phyloP scores from a whole-genome alignment of 306 rosid species.

The Amphicarpaea edgeworthii region DNA sequence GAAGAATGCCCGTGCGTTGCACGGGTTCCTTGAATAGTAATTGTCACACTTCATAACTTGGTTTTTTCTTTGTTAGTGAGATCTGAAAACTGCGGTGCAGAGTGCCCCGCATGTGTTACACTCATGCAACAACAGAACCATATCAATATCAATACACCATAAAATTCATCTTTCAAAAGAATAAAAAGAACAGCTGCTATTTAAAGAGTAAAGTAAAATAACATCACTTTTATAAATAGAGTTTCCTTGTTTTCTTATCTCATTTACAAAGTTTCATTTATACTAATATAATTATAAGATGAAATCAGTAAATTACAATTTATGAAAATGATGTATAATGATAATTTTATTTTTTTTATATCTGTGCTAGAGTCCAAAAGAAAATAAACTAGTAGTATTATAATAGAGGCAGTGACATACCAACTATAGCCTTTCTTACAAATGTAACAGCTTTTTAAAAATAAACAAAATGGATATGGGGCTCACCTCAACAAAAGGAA shows the following conservation, averaged over 20 bases:
- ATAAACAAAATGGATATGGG: slow-evolving; percentile 32
- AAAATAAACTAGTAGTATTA: slow-evolving; percentile 29
- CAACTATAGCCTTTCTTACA: slow-evolving; percentile 49
- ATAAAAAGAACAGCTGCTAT: background rate
- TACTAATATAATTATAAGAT: background rate
- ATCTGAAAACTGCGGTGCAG: background rate
- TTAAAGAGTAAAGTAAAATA: background rate
- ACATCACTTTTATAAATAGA: background rate
- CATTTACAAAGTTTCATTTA: background rate
- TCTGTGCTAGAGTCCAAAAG: slow-evolving; percentile 43
- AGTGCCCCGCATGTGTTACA: background rate
- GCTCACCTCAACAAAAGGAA: slow-evolving; percentile 33
- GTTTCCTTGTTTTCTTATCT: background rate
- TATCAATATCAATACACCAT: background rate
- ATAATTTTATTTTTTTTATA: background rate
- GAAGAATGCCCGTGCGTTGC: slow-evolving; percentile 9
- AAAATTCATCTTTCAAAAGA: background rate
- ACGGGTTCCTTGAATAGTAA: slow-evolving; percentile 15
- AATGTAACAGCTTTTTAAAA: slow-evolving; percentile 34
- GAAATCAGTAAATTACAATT: slow-evolving; percentile 17
- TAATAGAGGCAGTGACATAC: slow-evolving; percentile 61
- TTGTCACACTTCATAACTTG: slow-evolving; percentile 16
- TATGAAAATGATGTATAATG: slow-evolving; percentile 24
- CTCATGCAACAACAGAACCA: background rate
- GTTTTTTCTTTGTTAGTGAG: background rate